Evolutionary conservation across 140 eudicot species (phyloP).

Genomic region (Erigeron philadelphicus): DNA sequence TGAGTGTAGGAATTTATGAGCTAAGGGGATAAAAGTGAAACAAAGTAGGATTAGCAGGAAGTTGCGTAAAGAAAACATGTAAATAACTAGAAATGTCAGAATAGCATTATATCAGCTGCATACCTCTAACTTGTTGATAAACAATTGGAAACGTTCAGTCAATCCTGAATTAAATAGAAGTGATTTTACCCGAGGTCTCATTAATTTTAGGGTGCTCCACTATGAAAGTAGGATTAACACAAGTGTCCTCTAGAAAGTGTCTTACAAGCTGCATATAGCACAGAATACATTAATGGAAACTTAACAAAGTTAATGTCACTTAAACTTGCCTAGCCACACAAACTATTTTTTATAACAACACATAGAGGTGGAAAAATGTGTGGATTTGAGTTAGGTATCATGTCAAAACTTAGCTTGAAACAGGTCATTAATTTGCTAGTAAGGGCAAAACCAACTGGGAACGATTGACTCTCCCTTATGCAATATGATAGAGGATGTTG

Average conservation of each 20-base stretch:
- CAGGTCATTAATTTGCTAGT: too few relatives aligned
- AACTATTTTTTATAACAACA: too few relatives aligned
- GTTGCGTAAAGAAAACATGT: neutral
- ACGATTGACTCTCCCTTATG: too few relatives aligned
- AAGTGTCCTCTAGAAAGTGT: constrained; percentile 73
- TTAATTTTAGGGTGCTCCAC: constrained; percentile 85
- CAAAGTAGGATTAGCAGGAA: neutral
- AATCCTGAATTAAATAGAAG: constrained; percentile 66
- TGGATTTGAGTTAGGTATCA: too few relatives aligned
- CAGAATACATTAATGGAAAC: neutral
- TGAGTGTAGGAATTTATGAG: too few relatives aligned
- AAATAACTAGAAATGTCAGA: neutral
- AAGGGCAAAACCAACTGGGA: too few relatives aligned
- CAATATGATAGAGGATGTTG: too few relatives aligned
- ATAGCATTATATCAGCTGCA: neutral
- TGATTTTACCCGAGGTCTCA: constrained; percentile 92
- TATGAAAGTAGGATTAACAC: constrained; percentile 68
- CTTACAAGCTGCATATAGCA: constrained; percentile 56
- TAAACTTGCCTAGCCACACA: too few relatives aligned
- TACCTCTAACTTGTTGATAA: constrained; percentile 88
- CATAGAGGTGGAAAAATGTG: too few relatives aligned
- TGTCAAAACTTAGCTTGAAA: too few relatives aligned
- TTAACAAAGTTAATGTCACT: too few relatives aligned
- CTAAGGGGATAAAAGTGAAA: too few relatives aligned
- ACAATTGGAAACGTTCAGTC: constrained; percentile 78